phyloP scores from a whole-genome alignment of 352 stramenopile genomes.

The Globisporangium rhizosaccharum region DNA sequence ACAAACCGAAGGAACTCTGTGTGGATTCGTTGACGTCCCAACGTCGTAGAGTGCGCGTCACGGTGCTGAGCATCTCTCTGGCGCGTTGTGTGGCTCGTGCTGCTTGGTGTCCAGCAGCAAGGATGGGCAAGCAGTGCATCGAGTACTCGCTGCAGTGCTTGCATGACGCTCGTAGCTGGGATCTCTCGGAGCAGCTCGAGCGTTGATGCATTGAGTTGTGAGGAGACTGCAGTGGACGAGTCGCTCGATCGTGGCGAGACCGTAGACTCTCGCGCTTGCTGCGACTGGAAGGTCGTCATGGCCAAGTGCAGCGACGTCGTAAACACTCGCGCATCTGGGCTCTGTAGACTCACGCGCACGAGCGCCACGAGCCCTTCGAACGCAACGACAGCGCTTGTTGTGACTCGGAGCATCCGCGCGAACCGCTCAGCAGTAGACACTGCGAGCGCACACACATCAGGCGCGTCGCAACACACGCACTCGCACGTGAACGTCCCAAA shows the following conservation, averaged over 20 bases:
- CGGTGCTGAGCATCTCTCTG: neutral
- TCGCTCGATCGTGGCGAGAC: neutral
- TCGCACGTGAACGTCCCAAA: slow-evolving; percentile 53
- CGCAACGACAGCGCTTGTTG: slow-evolving; percentile 14
- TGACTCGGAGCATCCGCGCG: slow-evolving; percentile 15
- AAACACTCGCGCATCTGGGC: slow-evolving; percentile 24
- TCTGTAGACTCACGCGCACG: slow-evolving; percentile 23
- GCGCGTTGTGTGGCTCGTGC: neutral
- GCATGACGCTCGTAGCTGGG: slow-evolving; percentile 11
- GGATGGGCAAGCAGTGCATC: slow-evolving; percentile 20
- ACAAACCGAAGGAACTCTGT: slow-evolving; percentile 31
- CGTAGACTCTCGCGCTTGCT: too few species aligned
- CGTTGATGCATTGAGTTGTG: too few species aligned
- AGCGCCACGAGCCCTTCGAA: slow-evolving; percentile 45
- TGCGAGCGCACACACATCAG: slow-evolving; percentile 19
- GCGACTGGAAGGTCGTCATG: slow-evolving; percentile 30
- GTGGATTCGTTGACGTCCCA: slow-evolving; percentile 18
- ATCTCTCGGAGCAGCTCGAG: slow-evolving; percentile 5
- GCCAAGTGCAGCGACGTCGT: slow-evolving; percentile 33
- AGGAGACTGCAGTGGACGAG: neutral
- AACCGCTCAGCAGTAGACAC: slow-evolving; percentile 32
- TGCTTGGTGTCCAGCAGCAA: slow-evolving; percentile 27
- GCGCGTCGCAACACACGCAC: slow-evolving; percentile 22
- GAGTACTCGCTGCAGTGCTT: slow-evolving; percentile 23
- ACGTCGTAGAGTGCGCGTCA: neutral